These are phyloP conservation scores for Catenaria anguillulae DNA, from an alignment of 371 early-diverging fungal species.

Conservation along the genomic window DNA sequence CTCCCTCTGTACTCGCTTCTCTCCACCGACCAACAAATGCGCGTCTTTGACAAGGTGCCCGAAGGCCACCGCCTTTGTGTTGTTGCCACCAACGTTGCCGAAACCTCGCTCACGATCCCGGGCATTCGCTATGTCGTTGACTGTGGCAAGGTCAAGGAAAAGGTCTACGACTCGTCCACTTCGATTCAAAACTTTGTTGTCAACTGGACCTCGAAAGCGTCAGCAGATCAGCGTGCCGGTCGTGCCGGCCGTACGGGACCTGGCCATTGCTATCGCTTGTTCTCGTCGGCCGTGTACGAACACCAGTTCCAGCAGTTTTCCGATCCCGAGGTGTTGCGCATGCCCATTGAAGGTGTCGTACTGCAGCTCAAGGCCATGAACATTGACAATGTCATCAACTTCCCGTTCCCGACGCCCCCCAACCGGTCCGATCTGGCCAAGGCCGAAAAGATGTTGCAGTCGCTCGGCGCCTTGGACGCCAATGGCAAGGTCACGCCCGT, in stretches of 20 bases:
- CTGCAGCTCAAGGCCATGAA: constrained; percentile 92
- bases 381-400: constrained; percentile 82
- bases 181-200: constrained; percentile 77
- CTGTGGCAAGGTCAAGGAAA: constrained; percentile 83
- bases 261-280: constrained; percentile 96
- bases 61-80: constrained; percentile 84
- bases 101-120: constrained; percentile 97
- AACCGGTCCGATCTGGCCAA: constrained; percentile 41
- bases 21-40: constrained; percentile 72
- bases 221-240: constrained; percentile 94
- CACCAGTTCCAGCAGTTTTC: constrained; percentile 76
- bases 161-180: constrained; percentile 49
- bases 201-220: constrained; percentile 88
- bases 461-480: constrained; percentile 50
- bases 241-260: constrained; percentile 95
- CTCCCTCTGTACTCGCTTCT: constrained; percentile 85
- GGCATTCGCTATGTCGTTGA: constrained; percentile 96
- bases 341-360: constrained; percentile 90
- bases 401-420: constrained; percentile 91
- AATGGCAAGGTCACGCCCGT: constrained; percentile 61
- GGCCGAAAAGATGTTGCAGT: constrained; percentile 36
- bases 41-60: constrained; percentile 77
- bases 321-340: constrained; percentile 83
- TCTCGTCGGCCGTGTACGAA: constrained; percentile 84
- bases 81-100: constrained; percentile 98